Evolutionary conservation across 306 rosid species (phyloP), one percentile per base, ranked within the genome.

Genomic region (Malus asiatica): DNA sequence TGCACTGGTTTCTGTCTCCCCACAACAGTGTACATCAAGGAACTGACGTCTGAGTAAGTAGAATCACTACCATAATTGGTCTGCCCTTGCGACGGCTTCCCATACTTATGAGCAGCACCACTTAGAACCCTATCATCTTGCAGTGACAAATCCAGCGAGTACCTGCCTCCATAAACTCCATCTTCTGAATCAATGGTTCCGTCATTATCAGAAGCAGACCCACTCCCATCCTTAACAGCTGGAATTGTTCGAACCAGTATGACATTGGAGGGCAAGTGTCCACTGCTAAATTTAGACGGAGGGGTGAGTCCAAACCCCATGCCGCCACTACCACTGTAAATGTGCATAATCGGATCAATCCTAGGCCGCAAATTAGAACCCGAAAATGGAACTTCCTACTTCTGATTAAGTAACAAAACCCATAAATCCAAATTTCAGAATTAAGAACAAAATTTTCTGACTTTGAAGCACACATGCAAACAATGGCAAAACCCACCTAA

Each of bases 231-330:
- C 3, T 69, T 83, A 74, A 83, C 87, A 11, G 58, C 66, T 0
- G 76, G 83, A 59, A 88, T 60, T 38, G 80, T 67, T 14, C 85
- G 71, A 11, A 84, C 80, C 1, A 88, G 96, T 29, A 89, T 83
- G 68, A 86, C 90, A 84, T 71, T 90, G 4, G 86, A 79, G 20
- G 97, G 96, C 79, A 94, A 81, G 81, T 88, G 97, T 29, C 97
- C 99, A 71, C 97, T 92, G 75, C 97, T 83, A 83, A 96, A 96
- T 84, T 89, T 92, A 27, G 97, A 76, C 14, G 90, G 87, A 1
- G 96, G 96, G 1, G 99, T 97, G 29, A 96, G 70, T 40, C 97
- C 99, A 64, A 87, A 84, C 46, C 93, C 96, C 79, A 89, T 82
- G 40, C 87, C 84, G 7, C 85, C 80, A 12, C 76, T 35, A 15